Percentiles rank a stretch among this genome's conserved stretches.
Conservation (phyloP, 1,284 basidiomycete genomes). For the Wallemia ichthyophaga region DNA sequence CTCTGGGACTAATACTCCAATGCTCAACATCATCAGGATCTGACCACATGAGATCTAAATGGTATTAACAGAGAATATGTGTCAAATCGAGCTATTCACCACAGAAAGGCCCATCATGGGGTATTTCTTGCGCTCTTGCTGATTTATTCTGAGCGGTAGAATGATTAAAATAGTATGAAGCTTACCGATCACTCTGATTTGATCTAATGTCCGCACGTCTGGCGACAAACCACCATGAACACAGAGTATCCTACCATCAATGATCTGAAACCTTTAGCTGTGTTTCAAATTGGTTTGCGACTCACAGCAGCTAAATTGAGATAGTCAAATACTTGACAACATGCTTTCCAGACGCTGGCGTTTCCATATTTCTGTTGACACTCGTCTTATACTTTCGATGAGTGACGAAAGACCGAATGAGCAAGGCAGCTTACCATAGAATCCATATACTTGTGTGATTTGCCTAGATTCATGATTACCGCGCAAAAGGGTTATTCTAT, state of each 20-base stretch:
- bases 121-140: constrained; percentile 74
- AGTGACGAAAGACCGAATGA: not conserved
- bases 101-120: constrained; percentile 91
- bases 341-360: constrained; percentile 77
- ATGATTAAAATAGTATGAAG: not conserved
- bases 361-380: constrained; percentile 90
- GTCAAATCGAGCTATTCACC: constrained; percentile 21
- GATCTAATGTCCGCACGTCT: constrained; percentile 69
- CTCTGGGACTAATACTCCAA: constrained; percentile 80
- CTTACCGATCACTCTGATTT: constrained; percentile 41
- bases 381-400: constrained; percentile 31
- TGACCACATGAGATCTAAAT: constrained; percentile 77
- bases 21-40: constrained; percentile 86
- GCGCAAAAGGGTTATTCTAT: constrained; percentile 60
- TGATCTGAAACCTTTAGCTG: constrained; percentile 28
- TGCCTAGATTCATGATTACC: constrained; percentile 90
- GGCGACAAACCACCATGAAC: constrained; percentile 80
- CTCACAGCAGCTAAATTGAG: constrained; percentile 69
- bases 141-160: not conserved
- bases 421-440: constrained; percentile 40
- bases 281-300: constrained; percentile 6
- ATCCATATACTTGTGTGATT: constrained; percentile 93
- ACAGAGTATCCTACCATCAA: constrained; percentile 65
- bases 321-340: constrained; percentile 82
- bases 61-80: not conserved